Evolutionary conservation across 257 asterid genomes (phyloP), one percentile per base, ranked within the genome.

Genomic region (Petunia axillaris): DNA sequence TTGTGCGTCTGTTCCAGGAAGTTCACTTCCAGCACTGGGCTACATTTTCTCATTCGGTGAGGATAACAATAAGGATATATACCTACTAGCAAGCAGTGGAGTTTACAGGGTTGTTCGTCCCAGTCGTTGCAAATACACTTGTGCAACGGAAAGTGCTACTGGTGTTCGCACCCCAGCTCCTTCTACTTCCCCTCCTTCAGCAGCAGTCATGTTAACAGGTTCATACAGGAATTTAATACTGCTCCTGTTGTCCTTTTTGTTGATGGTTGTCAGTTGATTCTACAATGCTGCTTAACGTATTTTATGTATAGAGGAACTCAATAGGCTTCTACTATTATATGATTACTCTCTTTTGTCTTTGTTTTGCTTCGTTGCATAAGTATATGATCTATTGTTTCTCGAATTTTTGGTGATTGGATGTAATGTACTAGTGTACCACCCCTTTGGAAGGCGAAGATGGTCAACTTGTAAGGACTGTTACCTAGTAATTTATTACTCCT

Each of bases 31-130:
- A n/a, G 86, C 97, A 25, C 53, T 94, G 88, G 91, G 97, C 39
- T 93, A 91, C 86, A 85, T 94, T 75, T 94, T 91, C 75, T 94
- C 98, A 13, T 93, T 90, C n/a, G 97, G 98, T 0, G 94, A 93
- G 80, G 98, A 94, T 70, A 91, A 94, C 83, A 76, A 80, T 8
- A 91, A 80, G 77, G 96, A 95, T 36, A 84, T 91, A 73, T 92
- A 81, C 65, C 85, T 93, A 78, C 92, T 95, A 64, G 86, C 98
- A 0, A 86, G 92, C 83, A 92, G 90, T 73, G 97, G 97, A 0
- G 97, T 95, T 76, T 95, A 93, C 86, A 89, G 98, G 77, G 78
- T 93, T 4, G 94, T 90, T 62, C 93, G 88, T 37, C 93, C 98
- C 0, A 93, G 97, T 74, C 97, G 94, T 43, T 95, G 98, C 83